Evolutionary conservation across 208 protist genomes (phyloP).

Genomic region (Wallacemonas sp.): DNA sequence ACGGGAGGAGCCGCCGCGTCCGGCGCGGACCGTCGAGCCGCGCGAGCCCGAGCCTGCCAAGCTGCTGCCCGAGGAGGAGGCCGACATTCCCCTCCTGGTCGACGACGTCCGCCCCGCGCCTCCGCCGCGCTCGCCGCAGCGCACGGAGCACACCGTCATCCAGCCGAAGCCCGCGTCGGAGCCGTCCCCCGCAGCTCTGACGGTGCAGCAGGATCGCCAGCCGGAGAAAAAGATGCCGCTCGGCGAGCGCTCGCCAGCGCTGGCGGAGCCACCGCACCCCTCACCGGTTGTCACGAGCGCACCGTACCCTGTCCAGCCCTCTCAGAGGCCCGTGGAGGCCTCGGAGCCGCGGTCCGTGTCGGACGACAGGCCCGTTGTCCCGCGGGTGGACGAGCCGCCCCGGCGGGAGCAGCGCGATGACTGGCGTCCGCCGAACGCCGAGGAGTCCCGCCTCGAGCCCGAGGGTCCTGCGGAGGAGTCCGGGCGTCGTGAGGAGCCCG

Average conservation of each 20-base stretch:
- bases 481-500: too few species aligned
- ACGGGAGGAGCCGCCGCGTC: too few species aligned
- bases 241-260: neutral
- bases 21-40: too few species aligned
- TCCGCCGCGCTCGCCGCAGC: neutral
- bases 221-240: neutral
- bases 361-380: too few species aligned
- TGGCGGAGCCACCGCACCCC: neutral
- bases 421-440: too few species aligned
- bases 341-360: too few species aligned
- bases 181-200: neutral
- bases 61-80: conserved; percentile 3
- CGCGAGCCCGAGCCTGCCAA: conserved; percentile 1
- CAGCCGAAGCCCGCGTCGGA: too few species aligned
- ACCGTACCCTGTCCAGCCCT: neutral
- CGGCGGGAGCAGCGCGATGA: too few species aligned
- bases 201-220: neutral
- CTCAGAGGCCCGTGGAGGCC: neutral
- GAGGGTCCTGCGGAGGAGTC: too few species aligned
- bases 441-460: too few species aligned
- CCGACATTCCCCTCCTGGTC: neutral
- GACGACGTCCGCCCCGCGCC: neutral
- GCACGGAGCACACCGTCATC: neutral
- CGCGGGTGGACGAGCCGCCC: too few species aligned
- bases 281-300: neutral